Evolutionary conservation across 306 rosid genomes (phyloP).

Genomic region (Hippophae rhamnoides): DNA sequence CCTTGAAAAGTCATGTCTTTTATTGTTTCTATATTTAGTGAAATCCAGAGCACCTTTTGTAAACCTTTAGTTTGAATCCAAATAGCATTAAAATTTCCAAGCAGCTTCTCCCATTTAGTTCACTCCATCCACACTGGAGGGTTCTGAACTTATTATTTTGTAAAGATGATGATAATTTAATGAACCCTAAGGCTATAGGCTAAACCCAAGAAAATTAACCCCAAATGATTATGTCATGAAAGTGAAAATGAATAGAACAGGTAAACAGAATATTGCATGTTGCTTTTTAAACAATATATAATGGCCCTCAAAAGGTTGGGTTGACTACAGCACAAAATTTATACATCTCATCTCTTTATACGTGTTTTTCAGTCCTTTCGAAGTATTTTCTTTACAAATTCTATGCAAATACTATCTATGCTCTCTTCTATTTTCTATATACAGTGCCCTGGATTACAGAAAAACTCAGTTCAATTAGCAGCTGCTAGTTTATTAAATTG

Average conservation of each 20-base stretch:
- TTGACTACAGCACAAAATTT: slow-evolving; percentile 12
- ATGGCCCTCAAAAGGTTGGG: slow-evolving; percentile 13
- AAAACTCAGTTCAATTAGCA: slow-evolving; percentile 30
- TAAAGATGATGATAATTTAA: background rate
- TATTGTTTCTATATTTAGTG: slow-evolving; percentile 9
- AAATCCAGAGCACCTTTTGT: slow-evolving; percentile 3
- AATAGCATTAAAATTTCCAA: background rate
- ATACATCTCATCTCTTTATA: slow-evolving; percentile 20
- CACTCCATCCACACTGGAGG: background rate
- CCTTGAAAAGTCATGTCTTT: slow-evolving; percentile 10
- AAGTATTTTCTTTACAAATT: slow-evolving; percentile 46
- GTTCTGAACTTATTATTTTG: background rate
- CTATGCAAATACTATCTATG: slow-evolving; percentile 45
- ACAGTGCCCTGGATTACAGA: slow-evolving; percentile 51
- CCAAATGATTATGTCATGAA: too few relatives aligned
- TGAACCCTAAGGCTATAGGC: too few relatives aligned
- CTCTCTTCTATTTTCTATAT: slow-evolving; percentile 56
- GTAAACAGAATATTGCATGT: background rate
- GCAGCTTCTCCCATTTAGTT: background rate
- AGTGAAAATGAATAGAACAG: background rate
- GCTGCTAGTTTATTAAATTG: slow-evolving; percentile 45
- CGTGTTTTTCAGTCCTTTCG: slow-evolving; percentile 21
- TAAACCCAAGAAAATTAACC: too few relatives aligned
- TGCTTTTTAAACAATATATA: background rate
- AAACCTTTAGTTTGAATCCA: background rate